Percentiles rank a stretch among this genome's conserved stretches.
Evolutionary conservation across 306 rosid genomes (phyloP).

Genomic region (Mucuna pruriens): DNA sequence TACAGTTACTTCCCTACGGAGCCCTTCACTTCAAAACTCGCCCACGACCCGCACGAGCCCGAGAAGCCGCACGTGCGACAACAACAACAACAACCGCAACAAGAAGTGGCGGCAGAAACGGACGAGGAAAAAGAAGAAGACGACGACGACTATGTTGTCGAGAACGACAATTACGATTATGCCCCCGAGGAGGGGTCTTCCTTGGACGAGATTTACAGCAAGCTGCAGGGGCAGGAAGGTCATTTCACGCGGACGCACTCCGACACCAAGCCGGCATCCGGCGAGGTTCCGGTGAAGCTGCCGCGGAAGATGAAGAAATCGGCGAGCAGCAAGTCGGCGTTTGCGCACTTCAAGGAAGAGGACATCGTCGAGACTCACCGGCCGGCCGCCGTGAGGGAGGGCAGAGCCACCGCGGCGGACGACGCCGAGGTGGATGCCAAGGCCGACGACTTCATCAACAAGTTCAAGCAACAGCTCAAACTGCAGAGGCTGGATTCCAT

Average conservation of each 20-base stretch:
- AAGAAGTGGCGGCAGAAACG: not conserved
- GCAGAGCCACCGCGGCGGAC: conserved; percentile 35
- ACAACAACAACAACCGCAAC: not conserved
- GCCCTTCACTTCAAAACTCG: conserved; percentile 26
- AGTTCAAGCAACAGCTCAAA: conserved; percentile 78
- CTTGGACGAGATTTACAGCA: conserved; percentile 65
- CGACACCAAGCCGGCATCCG: conserved; percentile 72
- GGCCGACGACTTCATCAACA: conserved; percentile 89
- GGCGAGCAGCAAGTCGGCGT: conserved; percentile 71
- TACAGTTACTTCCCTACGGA: conserved; percentile 44
- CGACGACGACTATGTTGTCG: not conserved
- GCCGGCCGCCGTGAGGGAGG: conserved; percentile 72
- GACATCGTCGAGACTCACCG: conserved; percentile 71
- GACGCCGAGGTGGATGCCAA: conserved; percentile 77
- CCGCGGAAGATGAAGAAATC: conserved; percentile 84
- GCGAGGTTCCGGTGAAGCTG: conserved; percentile 62
- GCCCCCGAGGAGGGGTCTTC: conserved; percentile 15
- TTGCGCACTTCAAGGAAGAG: conserved; percentile 59
- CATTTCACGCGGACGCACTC: conserved; percentile 53
- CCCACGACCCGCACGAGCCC: not conserved
- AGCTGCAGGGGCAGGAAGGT: conserved; percentile 46
- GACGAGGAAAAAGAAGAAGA: conserved; percentile 19
- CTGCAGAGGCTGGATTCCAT: conserved; percentile 82
- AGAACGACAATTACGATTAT: not conserved
- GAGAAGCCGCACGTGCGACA: not conserved